Evolutionary conservation across 2,329 filamentous ascomycete genomes (phyloP), one percentile per base, ranked within the genome.

Genomic region (Cryphonectria nitschkei): DNA sequence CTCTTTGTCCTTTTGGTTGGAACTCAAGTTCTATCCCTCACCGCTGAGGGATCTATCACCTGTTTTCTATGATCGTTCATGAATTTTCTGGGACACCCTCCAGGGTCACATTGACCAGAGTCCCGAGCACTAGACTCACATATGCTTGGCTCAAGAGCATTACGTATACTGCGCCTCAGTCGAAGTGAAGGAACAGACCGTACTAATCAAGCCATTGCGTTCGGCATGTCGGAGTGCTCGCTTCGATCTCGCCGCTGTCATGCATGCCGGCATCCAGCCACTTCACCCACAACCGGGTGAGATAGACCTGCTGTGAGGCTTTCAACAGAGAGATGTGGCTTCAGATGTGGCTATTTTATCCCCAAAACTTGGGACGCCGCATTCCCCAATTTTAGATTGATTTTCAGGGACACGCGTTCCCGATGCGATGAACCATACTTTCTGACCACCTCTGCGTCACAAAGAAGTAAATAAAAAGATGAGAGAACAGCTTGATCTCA

Each of bases 291-390:
- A 79, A 79, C 66, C 73, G 79, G 4, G 62, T 75, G 46, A n/a
- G 46, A 50, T 50, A 50, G 22, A 75, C 76, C 76, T 56, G 19
- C 76, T 62, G 73, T 58, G 46, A 67, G 66, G 52, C 71, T 32
- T 26, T 62, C 73, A 65, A 65, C 63, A 50, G 22, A 22, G 19
- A 52, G 66, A 39, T 22, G 54, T 84, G 46, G 46, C 46, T 50
- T 50, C 22, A 50, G 46, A 84, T 74, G 75, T 75, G 0, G 75
- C 80, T 37, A 79, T 82, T 46, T 82, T 81, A 50, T 6, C 46
- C 74, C 69, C 81, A 13, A 78, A 73, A 8, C 76, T 84, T 0
- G 78, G 77, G 52, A 74, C 72, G 22, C 71, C 72, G n/a, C 46
- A 60, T 3, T 68, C 75, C n/a, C 39, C 7, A 8, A 6, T 58